Evolutionary conservation across 1,284 basidiomycete genomes (phyloP).

Genomic region (Melampsora americana): DNA sequence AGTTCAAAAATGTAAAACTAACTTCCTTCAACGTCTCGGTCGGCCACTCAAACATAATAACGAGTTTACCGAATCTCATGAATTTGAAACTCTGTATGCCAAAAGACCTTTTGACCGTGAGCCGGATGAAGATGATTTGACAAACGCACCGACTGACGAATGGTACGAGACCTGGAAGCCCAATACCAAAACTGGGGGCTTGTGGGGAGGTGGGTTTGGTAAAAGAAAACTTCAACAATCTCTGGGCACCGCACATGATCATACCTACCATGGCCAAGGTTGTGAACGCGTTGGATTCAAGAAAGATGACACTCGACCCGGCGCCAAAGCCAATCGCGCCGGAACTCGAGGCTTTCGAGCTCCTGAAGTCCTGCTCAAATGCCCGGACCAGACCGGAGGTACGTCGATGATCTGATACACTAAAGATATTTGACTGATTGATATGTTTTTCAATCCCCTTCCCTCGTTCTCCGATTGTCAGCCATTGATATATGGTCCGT

Average conservation of each 20-base stretch:
- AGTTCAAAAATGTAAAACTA: constrained; percentile 68
- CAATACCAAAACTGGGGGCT: constrained; percentile 43
- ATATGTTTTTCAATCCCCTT: background rate
- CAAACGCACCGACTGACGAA: constrained; percentile 7
- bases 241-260: constrained; percentile 49
- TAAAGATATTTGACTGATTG: background rate
- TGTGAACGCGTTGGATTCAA: constrained; percentile 50
- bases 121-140: constrained; percentile 12
- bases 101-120: constrained; percentile 12
- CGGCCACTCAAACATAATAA: constrained; percentile 7
- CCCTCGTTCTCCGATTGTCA: constrained; percentile 53
- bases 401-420: constrained; percentile 51
- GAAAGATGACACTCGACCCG: constrained; percentile 58
- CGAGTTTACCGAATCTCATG: constrained; percentile 16
- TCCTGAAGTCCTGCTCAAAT: constrained; percentile 94
- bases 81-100: background rate
- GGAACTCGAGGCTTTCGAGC: constrained; percentile 95
- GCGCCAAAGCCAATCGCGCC: constrained; percentile 90
- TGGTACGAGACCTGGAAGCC: constrained; percentile 47
- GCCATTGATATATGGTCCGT: constrained; percentile 96
- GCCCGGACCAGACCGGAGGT: constrained; percentile 88
- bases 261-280: constrained; percentile 50
- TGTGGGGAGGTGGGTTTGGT: constrained; percentile 60
- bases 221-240: constrained; percentile 43
- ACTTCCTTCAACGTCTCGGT: constrained; percentile 50